These are phyloP conservation scores for Tricholoma furcatifolium DNA, from an alignment of 768 basidiomycete genomes.

Conservation along the genomic window DNA sequence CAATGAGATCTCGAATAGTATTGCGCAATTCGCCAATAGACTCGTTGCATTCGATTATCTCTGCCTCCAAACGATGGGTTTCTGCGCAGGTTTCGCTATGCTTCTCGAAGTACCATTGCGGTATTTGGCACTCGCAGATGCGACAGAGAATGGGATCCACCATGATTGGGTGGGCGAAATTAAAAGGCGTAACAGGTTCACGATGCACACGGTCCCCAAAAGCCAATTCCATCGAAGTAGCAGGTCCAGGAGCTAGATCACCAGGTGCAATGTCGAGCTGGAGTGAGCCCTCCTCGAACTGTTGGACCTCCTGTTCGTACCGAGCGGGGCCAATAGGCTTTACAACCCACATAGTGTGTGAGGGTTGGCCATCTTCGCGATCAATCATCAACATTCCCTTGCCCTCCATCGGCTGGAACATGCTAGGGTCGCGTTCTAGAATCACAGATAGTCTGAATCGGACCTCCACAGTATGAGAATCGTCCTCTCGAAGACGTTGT, in stretches of 20 bases:
- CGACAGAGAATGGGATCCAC: conserved; percentile 88
- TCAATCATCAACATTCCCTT: conserved; percentile 99
- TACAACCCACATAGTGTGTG: conserved; percentile 98
- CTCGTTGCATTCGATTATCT: conserved; percentile 93
- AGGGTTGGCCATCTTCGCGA: conserved; percentile 80
- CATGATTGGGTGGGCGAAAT: conserved; percentile 75
- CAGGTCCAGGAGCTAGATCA: conserved; percentile 41
- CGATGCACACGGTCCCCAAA: conserved; percentile 32
- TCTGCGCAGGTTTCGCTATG: conserved; percentile 99
- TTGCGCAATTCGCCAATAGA: conserved; percentile 83
- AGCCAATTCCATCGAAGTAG: conserved; percentile 37
- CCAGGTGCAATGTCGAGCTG: conserved; percentile 54
- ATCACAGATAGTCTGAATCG: conserved; percentile 82
- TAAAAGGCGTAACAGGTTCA: conserved; percentile 68
- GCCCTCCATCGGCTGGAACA: conserved; percentile 90
- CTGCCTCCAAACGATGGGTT: conserved; percentile 93
- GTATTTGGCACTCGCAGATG: conserved; percentile 95
- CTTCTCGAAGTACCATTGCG: conserved; percentile 99
- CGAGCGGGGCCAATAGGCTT: conserved; percentile 76
- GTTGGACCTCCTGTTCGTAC: conserved; percentile 42
- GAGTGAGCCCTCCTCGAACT: conserved; percentile 39
- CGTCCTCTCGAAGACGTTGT: conserved; percentile 81
- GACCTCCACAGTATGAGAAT: conserved; percentile 92
- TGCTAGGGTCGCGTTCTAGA: conserved; percentile 52
- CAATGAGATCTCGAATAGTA: conserved; percentile 76